phyloP scores from a whole-genome alignment of 2,329 filamentous ascomycete species.

The Cladophialophora immunda region DNA sequence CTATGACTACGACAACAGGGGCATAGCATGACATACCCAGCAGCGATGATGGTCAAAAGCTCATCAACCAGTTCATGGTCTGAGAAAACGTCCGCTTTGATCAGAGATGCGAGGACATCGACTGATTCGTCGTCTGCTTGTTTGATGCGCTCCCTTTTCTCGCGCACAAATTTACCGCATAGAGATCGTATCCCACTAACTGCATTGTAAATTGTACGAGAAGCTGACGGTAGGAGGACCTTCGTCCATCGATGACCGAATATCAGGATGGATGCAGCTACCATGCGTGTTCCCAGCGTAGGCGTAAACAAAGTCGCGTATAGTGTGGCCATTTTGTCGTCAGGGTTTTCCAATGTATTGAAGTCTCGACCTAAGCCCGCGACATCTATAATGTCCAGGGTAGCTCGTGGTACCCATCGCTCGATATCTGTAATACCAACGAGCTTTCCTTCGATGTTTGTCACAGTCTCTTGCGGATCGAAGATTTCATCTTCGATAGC shows the following conservation, averaged over 20 bases:
- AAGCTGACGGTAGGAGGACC: conserved; percentile 43
- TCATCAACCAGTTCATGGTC: conserved; percentile 86
- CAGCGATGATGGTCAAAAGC: conserved; percentile 86
- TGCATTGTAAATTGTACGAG: conserved; percentile 49
- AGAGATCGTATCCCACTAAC: conserved; percentile 47
- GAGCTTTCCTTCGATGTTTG: conserved; percentile 41
- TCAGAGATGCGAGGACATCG: conserved; percentile 83
- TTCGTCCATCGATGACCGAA: conserved; percentile 53
- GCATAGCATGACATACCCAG: conserved; percentile 50
- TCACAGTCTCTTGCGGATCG: conserved; percentile 44
- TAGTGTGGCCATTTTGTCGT: conserved; percentile 64
- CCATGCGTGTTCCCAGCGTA: conserved; percentile 58
- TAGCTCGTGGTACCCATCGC: conserved; percentile 70
- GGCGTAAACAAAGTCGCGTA: conserved; percentile 66
- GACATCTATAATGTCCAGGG: conserved; percentile 72
- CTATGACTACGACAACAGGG: neutral
- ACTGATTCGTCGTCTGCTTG: conserved; percentile 52
- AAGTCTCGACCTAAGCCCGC: conserved; percentile 77
- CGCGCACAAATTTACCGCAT: conserved; percentile 49
- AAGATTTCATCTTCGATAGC: conserved; percentile 60
- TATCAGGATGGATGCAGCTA: conserved; percentile 70
- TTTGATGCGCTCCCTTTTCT: conserved; percentile 45
- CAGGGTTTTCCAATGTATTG: conserved; percentile 68
- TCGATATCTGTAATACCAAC: conserved; percentile 56
- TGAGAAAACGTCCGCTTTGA: conserved; percentile 76